phyloP scores from a whole-genome alignment of 2,329 filamentous ascomycete genomes.

The Nectriaceae sp. region DNA sequence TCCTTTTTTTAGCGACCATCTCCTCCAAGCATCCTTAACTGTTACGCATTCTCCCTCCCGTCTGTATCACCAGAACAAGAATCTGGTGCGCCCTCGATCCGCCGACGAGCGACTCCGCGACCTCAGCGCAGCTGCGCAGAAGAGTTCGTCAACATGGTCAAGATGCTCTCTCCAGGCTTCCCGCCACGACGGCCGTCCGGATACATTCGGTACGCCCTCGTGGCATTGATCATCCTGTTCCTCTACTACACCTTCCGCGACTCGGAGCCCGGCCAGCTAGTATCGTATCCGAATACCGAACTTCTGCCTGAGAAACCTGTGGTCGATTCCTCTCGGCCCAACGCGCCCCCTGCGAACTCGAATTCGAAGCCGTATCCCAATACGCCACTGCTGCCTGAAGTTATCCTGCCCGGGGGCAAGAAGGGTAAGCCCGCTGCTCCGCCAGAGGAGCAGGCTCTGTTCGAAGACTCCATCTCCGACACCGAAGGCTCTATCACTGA shows the following conservation, averaged over 20 bases:
- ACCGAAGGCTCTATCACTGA: too few relatives aligned
- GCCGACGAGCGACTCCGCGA: too few relatives aligned
- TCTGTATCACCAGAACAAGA: not conserved
- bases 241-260: conserved; percentile 31
- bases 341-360: too few relatives aligned
- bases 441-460: too few relatives aligned
- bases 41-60: not conserved
- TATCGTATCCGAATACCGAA: not conserved
- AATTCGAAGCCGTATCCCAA: not conserved
- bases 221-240: conserved; percentile 38
- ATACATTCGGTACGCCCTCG: conserved; percentile 42
- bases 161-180: conserved; percentile 42
- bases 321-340: not conserved
- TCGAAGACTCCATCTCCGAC: too few relatives aligned
- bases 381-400: too few relatives aligned
- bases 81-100: not conserved
- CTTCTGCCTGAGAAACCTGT: not conserved
- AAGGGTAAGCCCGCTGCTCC: too few relatives aligned
- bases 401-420: too few relatives aligned
- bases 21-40: not conserved
- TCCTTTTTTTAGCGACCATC: too few relatives aligned
- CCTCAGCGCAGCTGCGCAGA: too few relatives aligned
- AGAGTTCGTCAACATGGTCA: conserved; percentile 28
- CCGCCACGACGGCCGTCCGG: conserved; percentile 46
- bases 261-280: not conserved